Conservation (phyloP, 2,329 filamentous ascomycete species). For the Aspergillus pseudoterreus region DNA sequence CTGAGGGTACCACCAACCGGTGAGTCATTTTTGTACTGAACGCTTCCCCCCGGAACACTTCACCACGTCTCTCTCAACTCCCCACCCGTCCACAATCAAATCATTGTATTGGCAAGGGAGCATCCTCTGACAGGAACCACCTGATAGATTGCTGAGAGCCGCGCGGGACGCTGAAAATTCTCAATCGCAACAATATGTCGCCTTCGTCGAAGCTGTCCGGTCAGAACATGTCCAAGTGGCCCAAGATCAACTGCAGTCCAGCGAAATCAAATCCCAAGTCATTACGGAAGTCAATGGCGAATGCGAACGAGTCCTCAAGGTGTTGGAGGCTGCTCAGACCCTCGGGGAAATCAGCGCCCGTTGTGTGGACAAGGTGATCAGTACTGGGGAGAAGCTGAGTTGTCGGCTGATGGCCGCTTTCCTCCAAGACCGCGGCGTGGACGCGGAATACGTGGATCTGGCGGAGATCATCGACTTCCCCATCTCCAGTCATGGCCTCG, state of each 20-base stretch:
- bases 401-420: conserved; percentile 87
- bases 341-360: conserved; percentile 68
- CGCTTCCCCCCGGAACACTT: conserved; percentile 2
- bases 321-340: conserved; percentile 60
- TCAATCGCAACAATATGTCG: conserved; percentile 59
- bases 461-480: conserved; percentile 73
- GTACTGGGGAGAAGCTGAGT: conserved; percentile 92
- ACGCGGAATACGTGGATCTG: conserved; percentile 86
- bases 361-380: conserved; percentile 83
- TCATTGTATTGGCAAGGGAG: background rate
- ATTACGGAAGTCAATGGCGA: conserved; percentile 68
- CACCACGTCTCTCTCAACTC: background rate
- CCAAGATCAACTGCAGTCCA: conserved; percentile 57
- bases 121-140: conserved; percentile 2
- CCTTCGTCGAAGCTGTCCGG: conserved; percentile 76
- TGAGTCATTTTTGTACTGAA: conserved; percentile 48
- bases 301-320: conserved; percentile 76
- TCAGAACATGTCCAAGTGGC: conserved; percentile 76
- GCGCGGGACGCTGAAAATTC: conserved; percentile 48
- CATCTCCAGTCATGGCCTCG: conserved; percentile 52
- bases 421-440: conserved; percentile 73
- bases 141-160: conserved; percentile 42
- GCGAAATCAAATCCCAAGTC: conserved; percentile 57
- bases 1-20: conserved; percentile 92
- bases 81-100: no score